Evolutionary conservation across 129 eudicot genomes (phyloP).

Genomic region (Heracleum sosnowskyi): DNA sequence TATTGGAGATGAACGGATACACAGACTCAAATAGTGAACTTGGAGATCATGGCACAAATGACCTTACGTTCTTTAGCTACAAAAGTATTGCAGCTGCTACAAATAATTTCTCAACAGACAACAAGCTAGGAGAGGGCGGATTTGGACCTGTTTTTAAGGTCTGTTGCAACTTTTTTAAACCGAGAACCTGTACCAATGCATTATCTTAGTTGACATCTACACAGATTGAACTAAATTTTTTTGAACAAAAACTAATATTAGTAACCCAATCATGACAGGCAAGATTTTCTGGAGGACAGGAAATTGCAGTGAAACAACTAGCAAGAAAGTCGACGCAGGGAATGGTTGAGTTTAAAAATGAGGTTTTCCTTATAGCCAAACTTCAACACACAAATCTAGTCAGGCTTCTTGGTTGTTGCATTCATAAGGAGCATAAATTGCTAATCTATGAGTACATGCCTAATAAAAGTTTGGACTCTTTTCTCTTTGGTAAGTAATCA

Average conservation of each 20-base stretch:
- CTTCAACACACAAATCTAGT: conserved; percentile 36
- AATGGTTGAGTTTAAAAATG: conserved; percentile 28
- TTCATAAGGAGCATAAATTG: conserved; percentile 25
- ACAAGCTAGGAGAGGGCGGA: too few relatives aligned
- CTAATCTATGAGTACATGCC: conserved; percentile 22
- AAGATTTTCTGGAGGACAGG: conserved; percentile 16
- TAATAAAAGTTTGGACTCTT: conserved; percentile 21
- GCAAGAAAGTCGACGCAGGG: conserved; percentile 25
- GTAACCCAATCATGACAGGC: neutral
- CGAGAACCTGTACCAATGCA: too few relatives aligned
- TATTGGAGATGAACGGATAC: neutral
- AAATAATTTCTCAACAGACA: conserved; percentile 17
- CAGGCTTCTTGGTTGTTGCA: conserved; percentile 19
- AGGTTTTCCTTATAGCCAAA: conserved; percentile 24
- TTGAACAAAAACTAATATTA: too few relatives aligned
- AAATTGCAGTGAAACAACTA: conserved; percentile 26
- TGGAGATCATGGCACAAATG: conserved; percentile 6
- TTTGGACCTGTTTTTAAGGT: conserved; percentile 24
- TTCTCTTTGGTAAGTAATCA: neutral
- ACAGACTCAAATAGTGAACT: neutral
- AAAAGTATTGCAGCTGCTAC: conserved; percentile 16
- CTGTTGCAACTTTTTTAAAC: too few relatives aligned
- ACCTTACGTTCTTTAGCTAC: conserved; percentile 18
- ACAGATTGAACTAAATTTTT: too few relatives aligned
- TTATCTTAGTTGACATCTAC: too few relatives aligned